Percentiles rank a stretch among this genome's conserved stretches.
phyloP scores from a whole-genome alignment of 2,329 filamentous ascomycete species.

The Alternaria hordeiaustralica region DNA sequence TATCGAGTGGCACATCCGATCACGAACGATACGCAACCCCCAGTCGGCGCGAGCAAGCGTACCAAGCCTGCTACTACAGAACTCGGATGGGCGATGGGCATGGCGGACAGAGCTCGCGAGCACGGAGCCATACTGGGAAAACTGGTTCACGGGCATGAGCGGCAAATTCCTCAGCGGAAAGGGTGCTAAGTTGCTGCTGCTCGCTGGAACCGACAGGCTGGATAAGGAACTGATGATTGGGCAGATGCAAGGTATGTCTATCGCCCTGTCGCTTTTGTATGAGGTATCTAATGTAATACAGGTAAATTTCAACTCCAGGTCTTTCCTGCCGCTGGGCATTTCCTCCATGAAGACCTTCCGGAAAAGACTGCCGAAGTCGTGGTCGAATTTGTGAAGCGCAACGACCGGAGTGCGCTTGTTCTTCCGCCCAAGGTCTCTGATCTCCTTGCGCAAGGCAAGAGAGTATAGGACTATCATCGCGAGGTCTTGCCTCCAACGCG shows the following conservation, averaged over 20 bases:
- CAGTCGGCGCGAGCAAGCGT: slow-evolving; percentile 87
- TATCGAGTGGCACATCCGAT: slow-evolving; percentile 93
- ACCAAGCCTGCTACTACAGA: slow-evolving; percentile 72
- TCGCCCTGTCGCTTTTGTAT: not conserved
- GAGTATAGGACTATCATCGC: slow-evolving; percentile 47
- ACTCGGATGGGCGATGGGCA: slow-evolving; percentile 61
- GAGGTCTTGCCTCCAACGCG: not conserved
- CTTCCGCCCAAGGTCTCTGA: slow-evolving; percentile 84
- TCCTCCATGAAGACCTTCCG: slow-evolving; percentile 93
- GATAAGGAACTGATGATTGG: slow-evolving; percentile 94
- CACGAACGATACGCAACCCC: slow-evolving; percentile 82
- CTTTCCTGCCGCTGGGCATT: slow-evolving; percentile 93
- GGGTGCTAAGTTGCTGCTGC: slow-evolving; percentile 82
- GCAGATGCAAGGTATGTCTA: slow-evolving; percentile 86
- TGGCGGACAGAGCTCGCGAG: slow-evolving; percentile 86
- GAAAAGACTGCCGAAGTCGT: slow-evolving; percentile 85
- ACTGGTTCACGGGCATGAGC: slow-evolving; percentile 89
- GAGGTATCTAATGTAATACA: slow-evolving; percentile 50
- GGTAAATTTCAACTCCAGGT: slow-evolving; percentile 95
- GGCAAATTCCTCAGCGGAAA: slow-evolving; percentile 82
- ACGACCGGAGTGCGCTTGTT: slow-evolving; percentile 83
- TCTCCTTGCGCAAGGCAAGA: slow-evolving; percentile 57
- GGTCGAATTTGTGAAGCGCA: slow-evolving; percentile 89
- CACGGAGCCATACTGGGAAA: slow-evolving; percentile 92
- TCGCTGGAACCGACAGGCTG: slow-evolving; percentile 87